phyloP scores from a whole-genome alignment of 192 early-diverging fungal genomes.

The Obelidium mucronatum region DNA sequence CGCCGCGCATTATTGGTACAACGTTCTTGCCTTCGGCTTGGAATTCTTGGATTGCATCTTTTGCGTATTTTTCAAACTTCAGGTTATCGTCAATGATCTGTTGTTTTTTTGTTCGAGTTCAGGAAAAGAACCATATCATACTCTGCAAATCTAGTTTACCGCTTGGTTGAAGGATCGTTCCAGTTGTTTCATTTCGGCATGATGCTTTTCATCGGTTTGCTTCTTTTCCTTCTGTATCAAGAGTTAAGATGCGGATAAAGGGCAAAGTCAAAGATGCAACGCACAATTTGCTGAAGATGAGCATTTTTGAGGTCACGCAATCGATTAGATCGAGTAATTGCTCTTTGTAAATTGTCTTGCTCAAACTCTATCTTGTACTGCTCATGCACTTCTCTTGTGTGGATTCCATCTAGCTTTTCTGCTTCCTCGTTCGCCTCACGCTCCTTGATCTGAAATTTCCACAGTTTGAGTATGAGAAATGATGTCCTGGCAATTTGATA shows the following conservation, averaged over 20 bases:
- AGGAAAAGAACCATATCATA: background rate
- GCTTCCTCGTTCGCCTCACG: background rate
- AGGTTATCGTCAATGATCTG: conserved; percentile 35
- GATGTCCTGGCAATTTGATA: too few relatives aligned
- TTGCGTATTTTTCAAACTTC: conserved; percentile 45
- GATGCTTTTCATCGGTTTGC: conserved; percentile 8
- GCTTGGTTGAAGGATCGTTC: conserved; percentile 8
- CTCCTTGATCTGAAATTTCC: conserved; percentile 1
- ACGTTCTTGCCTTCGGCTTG: conserved; percentile 43
- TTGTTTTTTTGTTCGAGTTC: background rate
- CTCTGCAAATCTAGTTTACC: too few relatives aligned
- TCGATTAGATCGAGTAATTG: background rate
- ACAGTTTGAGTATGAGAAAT: too few relatives aligned
- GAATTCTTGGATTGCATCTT: conserved; percentile 40
- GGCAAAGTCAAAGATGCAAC: background rate
- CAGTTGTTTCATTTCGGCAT: background rate
- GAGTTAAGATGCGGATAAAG: too few relatives aligned
- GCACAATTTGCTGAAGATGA: conserved; percentile 11
- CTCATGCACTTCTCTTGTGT: background rate
- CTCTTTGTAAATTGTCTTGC: background rate
- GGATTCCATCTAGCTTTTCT: background rate
- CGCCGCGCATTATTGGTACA: conserved; percentile 39
- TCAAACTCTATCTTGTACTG: conserved; percentile 8
- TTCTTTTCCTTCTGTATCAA: too few relatives aligned
- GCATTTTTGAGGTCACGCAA: background rate